Percentiles rank a stretch among this genome's conserved stretches.
These are phyloP conservation scores for Coniochaeta prunicola DNA, from an alignment of 2,329 filamentous ascomycete genomes.

Conservation along the genomic window DNA sequence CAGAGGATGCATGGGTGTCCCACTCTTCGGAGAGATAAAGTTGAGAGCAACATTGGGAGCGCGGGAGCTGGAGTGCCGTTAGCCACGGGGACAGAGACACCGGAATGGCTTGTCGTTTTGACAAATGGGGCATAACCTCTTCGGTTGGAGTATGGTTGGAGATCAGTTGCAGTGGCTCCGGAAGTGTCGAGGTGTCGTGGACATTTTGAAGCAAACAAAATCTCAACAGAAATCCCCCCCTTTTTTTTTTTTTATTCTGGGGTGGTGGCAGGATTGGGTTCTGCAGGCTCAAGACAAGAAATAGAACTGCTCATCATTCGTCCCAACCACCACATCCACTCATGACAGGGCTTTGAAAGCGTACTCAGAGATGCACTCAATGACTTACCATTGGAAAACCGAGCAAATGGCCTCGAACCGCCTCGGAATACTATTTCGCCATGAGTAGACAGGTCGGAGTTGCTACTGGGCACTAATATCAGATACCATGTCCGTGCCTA, in stretches of 20 bases:
- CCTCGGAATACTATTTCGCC: no score
- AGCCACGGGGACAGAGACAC: not conserved
- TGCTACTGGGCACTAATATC: no score
- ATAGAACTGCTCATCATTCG: conserved; percentile 16
- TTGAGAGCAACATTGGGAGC: not conserved
- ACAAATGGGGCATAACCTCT: not conserved
- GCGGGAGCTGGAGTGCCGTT: not conserved
- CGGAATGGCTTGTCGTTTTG: not conserved
- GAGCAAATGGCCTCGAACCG: no score
- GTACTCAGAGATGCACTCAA: no score
- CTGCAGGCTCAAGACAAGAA: conserved; percentile 8
- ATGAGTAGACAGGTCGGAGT: no score
- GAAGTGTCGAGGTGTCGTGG: not conserved
- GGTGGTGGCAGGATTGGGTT: conserved; percentile 4
- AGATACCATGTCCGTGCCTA: no score
- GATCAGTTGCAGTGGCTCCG: conserved; percentile 3
- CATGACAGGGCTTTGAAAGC: no score
- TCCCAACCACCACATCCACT: conserved; percentile 20
- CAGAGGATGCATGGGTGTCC: not conserved
- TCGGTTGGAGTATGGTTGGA: not conserved
- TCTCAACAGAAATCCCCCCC: conserved; percentile 3
- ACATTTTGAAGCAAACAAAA: not conserved
- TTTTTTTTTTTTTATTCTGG: conserved; percentile 4
- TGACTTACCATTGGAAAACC: no score
- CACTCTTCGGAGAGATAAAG: not conserved